These are phyloP conservation scores for Dactylellina drechsleri DNA, from an alignment of 2,329 filamentous ascomycete species.

Conservation along the genomic window DNA sequence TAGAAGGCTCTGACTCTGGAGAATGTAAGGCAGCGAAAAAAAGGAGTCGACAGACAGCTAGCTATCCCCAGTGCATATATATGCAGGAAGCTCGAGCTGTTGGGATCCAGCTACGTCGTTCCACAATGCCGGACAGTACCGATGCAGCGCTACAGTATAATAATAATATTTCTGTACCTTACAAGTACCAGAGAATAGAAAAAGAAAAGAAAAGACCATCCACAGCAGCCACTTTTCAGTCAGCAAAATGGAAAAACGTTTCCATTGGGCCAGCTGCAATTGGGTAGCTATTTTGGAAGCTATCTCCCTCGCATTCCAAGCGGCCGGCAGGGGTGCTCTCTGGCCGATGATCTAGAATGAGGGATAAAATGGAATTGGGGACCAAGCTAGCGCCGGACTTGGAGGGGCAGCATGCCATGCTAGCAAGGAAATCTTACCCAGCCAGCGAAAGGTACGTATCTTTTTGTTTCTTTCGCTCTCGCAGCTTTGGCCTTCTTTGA, in stretches of 20 bases:
- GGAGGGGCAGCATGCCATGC: slow-evolving; percentile 15
- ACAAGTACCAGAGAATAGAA: slow-evolving; percentile 2
- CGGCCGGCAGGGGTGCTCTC: slow-evolving; percentile 50
- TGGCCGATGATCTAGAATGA: slow-evolving; percentile 55
- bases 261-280: slow-evolving; percentile 53
- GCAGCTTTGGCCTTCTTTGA: slow-evolving; percentile 11
- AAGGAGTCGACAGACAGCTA: slow-evolving; percentile 18
- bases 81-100: slow-evolving; percentile 45
- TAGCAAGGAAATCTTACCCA: neutral
- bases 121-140: slow-evolving; percentile 14
- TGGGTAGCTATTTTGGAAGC: slow-evolving; percentile 54
- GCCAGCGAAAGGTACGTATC: too few relatives aligned
- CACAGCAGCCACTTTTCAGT: slow-evolving; percentile 32
- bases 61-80: slow-evolving; percentile 24
- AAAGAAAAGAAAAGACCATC: slow-evolving; percentile 5
- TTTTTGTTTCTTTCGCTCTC: too few relatives aligned
- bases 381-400: slow-evolving; percentile 25
- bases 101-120: slow-evolving; percentile 46
- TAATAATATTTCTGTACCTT: slow-evolving; percentile 11
- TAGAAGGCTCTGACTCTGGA: slow-evolving; percentile 10
- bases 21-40: slow-evolving; percentile 2
- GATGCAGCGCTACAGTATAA: slow-evolving; percentile 23
- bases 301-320: slow-evolving; percentile 52
- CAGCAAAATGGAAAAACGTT: slow-evolving; percentile 49
- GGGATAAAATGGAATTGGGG: slow-evolving; percentile 39